Conservation (phyloP, 352 stramenopile species). For the Phytopythium mirpurense region DNA sequence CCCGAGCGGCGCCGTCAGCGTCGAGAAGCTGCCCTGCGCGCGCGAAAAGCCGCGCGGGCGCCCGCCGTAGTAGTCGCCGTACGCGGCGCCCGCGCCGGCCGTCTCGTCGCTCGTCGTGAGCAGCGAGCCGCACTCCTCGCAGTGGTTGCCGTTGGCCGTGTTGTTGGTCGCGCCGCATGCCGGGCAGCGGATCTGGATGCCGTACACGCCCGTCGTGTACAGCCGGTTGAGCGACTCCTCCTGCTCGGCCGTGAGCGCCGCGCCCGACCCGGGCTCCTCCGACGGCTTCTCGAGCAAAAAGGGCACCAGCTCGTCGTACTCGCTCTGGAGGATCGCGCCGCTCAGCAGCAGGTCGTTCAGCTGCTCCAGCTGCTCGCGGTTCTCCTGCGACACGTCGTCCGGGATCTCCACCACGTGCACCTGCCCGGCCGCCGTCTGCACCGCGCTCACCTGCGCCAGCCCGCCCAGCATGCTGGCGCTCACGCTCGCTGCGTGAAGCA, state of each 20-base stretch:
- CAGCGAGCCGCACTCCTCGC: conserved; percentile 78
- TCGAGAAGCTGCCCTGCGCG: conserved; percentile 50
- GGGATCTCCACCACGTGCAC: conserved; percentile 84
- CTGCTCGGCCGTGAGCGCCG: conserved; percentile 70
- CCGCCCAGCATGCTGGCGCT: conserved; percentile 71
- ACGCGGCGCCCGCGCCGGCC: conserved; percentile 15
- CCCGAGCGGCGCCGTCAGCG: conserved; percentile 60
- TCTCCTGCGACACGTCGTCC: conserved; percentile 78
- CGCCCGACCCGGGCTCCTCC: conserved; percentile 42
- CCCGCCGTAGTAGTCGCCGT: conserved; percentile 57
- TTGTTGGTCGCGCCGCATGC: conserved; percentile 85
- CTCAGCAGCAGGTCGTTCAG: conserved; percentile 81
- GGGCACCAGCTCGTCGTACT: conserved; percentile 87
- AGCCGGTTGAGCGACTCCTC: conserved; percentile 77
- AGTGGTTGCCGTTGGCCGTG: conserved; percentile 86
- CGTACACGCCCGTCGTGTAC: conserved; percentile 73
- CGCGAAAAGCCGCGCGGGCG: conserved; percentile 53
- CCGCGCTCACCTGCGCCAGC: conserved; percentile 75
- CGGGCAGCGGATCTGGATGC: conserved; percentile 84
- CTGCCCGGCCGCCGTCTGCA: conserved; percentile 54
- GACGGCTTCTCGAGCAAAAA: conserved; percentile 74
- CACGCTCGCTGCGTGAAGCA: conserved; percentile 68
- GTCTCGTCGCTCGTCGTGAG: conserved; percentile 74
- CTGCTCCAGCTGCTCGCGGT: conserved; percentile 82
- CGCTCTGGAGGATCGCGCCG: conserved; percentile 73